Base-by-base conservation (phyloP, 1,139 yeast genomes). In the Kurtzmaniella natalensis region DNA sequence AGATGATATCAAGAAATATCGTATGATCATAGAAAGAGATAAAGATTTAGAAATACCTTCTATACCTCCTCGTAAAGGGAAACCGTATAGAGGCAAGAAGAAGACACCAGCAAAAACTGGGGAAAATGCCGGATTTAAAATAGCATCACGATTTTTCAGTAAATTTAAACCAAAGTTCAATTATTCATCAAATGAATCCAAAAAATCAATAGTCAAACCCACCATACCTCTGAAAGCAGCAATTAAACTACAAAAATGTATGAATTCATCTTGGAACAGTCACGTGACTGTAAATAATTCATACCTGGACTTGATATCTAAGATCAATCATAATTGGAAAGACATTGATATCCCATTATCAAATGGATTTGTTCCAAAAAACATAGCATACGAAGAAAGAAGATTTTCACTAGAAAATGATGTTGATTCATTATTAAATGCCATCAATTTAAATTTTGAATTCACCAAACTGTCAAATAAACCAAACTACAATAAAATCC, bases 331-430 rank as follows among this genome's bases (percentile, higher is more conserved):
- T 20, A 30, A 38, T n/a, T 32, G 32, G n/a, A 35, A 39, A 15
- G 35, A 38, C 5, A 50, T 59, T 20, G 64, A 59, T 31, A 42
- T 55, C 13, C 39, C 57, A 1, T 41, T 56, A 18, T 47, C 41
- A 34, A 49, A 52, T 36, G 39, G 44, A 16, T 44, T 59, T 6
- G 32, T 57, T 3, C 48, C 51, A n/a, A 60, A 59, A 37, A 55
- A 53, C 28, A 11, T 57, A 3, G 47, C 34, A 2, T 33, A 37
- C 10, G 64, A 60, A 36, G 34, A 36, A 14, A 37, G 40, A 18
- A 28, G 53, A 20, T 57, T 58, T 30, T 42, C 40, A 11, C 26
- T 51, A n/a, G 47, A 42, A 5, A 40, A 38, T 11, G 40, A 37
- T 11, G 16, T 16, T 7, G 7, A 11, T 11, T 5, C 26, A 23